phyloP scores from a whole-genome alignment of 352 stramenopile species.

The Hyaloperonospora brassicae region DNA sequence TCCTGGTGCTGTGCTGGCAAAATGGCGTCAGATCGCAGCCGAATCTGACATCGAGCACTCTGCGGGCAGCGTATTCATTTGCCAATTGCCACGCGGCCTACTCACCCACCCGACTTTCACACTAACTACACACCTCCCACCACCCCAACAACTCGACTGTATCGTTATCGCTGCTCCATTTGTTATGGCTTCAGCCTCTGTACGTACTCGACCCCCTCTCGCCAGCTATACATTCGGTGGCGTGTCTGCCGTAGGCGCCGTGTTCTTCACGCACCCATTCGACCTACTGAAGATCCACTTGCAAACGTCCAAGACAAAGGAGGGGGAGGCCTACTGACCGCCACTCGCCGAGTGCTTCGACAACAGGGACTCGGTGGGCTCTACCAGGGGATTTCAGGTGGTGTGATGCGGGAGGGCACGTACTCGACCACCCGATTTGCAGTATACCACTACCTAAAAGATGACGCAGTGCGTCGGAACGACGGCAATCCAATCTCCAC shows the following conservation, averaged over 20 bases:
- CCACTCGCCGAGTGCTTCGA: constrained; percentile 47
- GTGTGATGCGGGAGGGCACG: constrained; percentile 71
- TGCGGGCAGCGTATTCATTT: too few species aligned
- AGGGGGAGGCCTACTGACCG: constrained; percentile 34
- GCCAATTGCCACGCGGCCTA: too few species aligned
- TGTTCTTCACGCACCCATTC: constrained; percentile 84
- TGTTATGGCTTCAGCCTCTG: neutral
- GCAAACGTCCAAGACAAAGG: constrained; percentile 71
- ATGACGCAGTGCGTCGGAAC: constrained; percentile 59
- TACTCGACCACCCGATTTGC: constrained; percentile 83
- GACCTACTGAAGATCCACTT: constrained; percentile 78
- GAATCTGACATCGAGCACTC: too few species aligned
- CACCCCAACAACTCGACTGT: too few species aligned
- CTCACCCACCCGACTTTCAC: too few species aligned
- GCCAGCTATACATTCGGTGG: constrained; percentile 69
- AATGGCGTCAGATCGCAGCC: too few species aligned
- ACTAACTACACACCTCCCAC: too few species aligned
- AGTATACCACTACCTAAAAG: constrained; percentile 79
- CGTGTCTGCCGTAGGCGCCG: constrained; percentile 66
- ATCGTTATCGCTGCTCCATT: too few species aligned
- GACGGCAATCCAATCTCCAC: constrained; percentile 58
- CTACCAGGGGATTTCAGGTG: constrained; percentile 75
- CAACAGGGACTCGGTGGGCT: constrained; percentile 60
- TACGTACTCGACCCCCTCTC: constrained; percentile 28
- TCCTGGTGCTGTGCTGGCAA: too few species aligned